Evolutionary conservation across 257 asterid species (phyloP).

Genomic region (Haberlea rhodopensis): DNA sequence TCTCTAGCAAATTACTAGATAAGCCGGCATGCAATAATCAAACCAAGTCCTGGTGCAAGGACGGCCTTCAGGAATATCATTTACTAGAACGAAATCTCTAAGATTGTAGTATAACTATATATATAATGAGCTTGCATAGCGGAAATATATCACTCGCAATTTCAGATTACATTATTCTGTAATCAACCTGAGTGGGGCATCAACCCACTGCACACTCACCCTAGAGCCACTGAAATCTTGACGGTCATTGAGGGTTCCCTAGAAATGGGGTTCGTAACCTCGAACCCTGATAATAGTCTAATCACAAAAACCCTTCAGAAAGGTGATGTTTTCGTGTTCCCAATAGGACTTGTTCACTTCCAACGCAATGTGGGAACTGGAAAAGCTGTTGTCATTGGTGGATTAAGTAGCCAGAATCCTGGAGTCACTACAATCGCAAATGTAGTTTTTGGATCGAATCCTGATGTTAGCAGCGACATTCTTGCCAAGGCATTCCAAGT

Average conservation of each 20-base stretch:
- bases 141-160: neutral
- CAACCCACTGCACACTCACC: conserved; percentile 21
- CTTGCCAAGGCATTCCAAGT: conserved; percentile 33
- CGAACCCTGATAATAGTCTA: conserved; percentile 11
- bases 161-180: neutral
- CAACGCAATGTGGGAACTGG: conserved; percentile 28
- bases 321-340: conserved; percentile 24
- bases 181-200: neutral
- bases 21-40: neutral
- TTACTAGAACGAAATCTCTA: neutral
- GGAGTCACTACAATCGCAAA: conserved; percentile 20
- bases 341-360: conserved; percentile 24
- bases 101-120: neutral
- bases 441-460: conserved; percentile 28
- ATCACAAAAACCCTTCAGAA: conserved; percentile 22
- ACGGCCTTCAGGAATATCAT: neutral
- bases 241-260: conserved; percentile 23
- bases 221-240: conserved; percentile 18
- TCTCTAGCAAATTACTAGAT: neutral
- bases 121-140: neutral
- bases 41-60: neutral
- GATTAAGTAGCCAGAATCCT: conserved; percentile 29
- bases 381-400: conserved; percentile 23
- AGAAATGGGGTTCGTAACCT: conserved; percentile 15
- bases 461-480: conserved; percentile 16